Evolutionary conservation across 176 grass and related monocot genomes (phyloP).

Genomic region (Raddia distichophylla): DNA sequence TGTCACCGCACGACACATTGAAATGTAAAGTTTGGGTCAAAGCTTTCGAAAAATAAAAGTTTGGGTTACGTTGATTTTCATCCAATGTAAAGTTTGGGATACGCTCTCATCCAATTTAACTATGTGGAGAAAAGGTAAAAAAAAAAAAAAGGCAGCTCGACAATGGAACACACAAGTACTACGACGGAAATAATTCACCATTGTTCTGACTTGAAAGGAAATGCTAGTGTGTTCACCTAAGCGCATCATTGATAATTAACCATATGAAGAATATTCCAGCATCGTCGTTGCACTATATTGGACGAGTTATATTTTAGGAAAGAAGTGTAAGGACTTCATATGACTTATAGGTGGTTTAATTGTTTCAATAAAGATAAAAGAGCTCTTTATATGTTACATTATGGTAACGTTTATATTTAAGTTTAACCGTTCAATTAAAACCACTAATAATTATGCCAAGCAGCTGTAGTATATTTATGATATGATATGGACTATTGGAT

Average conservation of each 20-base stretch:
- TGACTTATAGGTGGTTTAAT: neutral
- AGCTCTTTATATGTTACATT: no score
- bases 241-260: neutral
- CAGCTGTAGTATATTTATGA: no score
- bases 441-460: no score
- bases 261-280: neutral
- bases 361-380: no score
- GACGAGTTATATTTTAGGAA: neutral
- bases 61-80: no score
- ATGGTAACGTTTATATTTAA: no score
- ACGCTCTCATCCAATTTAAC: neutral
- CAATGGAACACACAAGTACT: neutral
- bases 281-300: neutral
- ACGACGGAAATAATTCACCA: neutral
- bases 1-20: neutral
- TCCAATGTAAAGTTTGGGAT: neutral
- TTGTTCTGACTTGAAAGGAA: neutral
- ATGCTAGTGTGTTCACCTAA: neutral
- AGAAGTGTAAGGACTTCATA: neutral
- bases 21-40: neutral
- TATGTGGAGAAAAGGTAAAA: neutral
- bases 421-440: no score
- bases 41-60: no score
- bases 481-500: no score
- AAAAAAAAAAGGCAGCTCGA: neutral